Percentiles rank a stretch among this genome's conserved stretches.
phyloP scores from a whole-genome alignment of 768 basidiomycete genomes.

The Leccinellum albellum region DNA sequence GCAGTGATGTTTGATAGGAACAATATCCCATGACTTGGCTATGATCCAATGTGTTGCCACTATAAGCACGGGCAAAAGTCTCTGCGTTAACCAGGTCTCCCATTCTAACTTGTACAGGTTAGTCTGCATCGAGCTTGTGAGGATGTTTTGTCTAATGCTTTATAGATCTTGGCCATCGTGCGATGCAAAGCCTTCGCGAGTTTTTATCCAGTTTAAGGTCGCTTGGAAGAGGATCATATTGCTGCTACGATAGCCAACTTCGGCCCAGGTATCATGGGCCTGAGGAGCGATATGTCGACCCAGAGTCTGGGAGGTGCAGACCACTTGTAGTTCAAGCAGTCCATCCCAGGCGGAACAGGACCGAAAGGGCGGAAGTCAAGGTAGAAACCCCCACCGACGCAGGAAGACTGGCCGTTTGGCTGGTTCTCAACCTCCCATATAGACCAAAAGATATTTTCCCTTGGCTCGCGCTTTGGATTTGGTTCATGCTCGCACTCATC shows the following conservation, averaged over 20 bases:
- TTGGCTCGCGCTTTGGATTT: conserved; percentile 18
- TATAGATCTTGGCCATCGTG: not conserved
- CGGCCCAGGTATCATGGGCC: conserved; percentile 10
- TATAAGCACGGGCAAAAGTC: not conserved
- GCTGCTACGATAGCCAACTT: conserved; percentile 18
- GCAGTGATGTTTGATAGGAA: no score
- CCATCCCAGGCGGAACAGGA: not conserved
- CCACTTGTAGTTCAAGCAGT: conserved; percentile 23
- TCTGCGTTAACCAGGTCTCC: not conserved
- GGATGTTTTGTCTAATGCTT: not conserved
- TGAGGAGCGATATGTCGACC: conserved; percentile 21
- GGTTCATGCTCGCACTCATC: conserved; percentile 15
- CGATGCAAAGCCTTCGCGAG: not conserved
- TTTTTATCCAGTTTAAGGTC: not conserved
- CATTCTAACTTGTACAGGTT: not conserved
- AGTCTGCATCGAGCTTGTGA: not conserved
- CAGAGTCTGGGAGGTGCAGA: conserved; percentile 23
- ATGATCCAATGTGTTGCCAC: no score
- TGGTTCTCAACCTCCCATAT: conserved; percentile 1
- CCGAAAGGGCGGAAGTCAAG: not conserved
- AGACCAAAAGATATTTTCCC: not conserved
- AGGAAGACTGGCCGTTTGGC: conserved; percentile 18
- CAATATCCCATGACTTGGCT: no score
- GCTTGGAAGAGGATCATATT: not conserved
- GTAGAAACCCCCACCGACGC: not conserved